A percentile compares a stretch with the other conserved stretches of the same genome.
phyloP scores from a whole-genome alignment of 176 grass and related monocot genomes.

The Oryza coarctata region DNA sequence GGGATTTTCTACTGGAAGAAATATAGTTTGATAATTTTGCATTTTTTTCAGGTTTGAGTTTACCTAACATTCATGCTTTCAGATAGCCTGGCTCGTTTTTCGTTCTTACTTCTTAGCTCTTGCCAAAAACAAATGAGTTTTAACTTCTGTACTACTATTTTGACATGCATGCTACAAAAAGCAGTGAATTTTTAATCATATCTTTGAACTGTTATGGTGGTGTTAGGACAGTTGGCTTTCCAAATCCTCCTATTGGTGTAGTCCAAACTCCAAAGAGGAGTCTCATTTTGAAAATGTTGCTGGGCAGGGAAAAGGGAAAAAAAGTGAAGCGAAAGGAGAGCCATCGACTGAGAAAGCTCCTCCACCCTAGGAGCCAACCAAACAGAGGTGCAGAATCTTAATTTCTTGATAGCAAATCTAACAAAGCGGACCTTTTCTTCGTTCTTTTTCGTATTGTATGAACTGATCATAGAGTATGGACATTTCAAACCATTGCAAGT shows the following conservation, averaged over 20 bases:
- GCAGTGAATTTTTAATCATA: background rate
- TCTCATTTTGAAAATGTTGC: background rate
- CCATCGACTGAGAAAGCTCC: constrained; percentile 20
- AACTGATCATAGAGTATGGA: background rate
- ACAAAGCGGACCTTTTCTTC: background rate
- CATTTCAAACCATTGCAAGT: background rate
- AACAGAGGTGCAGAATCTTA: background rate
- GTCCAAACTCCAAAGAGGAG: background rate
- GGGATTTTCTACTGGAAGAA: background rate
- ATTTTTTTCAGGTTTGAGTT: background rate
- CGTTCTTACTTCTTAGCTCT: no score
- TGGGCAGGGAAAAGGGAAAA: background rate
- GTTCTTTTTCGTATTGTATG: background rate
- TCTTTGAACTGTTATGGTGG: background rate
- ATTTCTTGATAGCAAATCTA: background rate
- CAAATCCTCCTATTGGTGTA: background rate
- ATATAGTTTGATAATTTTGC: background rate
- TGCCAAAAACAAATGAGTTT: no score
- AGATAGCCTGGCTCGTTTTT: no score
- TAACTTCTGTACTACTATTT: background rate
- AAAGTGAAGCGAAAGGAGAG: background rate
- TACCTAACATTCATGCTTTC: background rate
- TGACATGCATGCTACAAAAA: background rate
- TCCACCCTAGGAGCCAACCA: constrained; percentile 37
- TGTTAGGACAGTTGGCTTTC: background rate